Evolutionary conservation across 1,139 yeast species (phyloP).

Genomic region (Tardiomyces depauwii): DNA sequence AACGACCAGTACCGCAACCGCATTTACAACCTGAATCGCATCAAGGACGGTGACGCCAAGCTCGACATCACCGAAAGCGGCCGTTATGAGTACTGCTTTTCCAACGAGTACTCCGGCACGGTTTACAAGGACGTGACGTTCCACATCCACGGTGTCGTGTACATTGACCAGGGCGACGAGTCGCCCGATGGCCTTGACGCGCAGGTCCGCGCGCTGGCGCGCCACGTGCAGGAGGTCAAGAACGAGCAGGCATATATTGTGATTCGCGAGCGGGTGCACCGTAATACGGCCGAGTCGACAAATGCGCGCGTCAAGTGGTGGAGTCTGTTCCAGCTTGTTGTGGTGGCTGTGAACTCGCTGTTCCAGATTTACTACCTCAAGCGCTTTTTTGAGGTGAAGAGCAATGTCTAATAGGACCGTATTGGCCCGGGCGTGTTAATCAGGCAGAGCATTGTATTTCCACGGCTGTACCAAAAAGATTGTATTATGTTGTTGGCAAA

Average conservation of each 20-base stretch:
- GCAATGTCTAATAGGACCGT: conserved; percentile 46
- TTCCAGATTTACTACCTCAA: conserved; percentile 92
- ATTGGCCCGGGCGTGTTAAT: too few species aligned
- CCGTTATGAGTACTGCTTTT: conserved; percentile 79
- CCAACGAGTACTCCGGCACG: conserved; percentile 65
- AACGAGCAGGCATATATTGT: conserved; percentile 85
- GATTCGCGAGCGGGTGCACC: conserved; percentile 92
- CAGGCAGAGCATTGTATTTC: too few species aligned
- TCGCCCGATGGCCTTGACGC: conserved; percentile 74
- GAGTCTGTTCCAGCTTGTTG: conserved; percentile 83
- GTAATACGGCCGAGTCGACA: conserved; percentile 97
- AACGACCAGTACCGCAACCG: conserved; percentile 33
- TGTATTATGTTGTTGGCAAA: too few species aligned
- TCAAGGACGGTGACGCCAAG: conserved; percentile 74
- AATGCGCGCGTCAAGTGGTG: conserved; percentile 97
- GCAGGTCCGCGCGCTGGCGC: conserved; percentile 67
- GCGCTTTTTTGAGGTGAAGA: conserved; percentile 90
- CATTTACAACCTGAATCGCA: conserved; percentile 38
- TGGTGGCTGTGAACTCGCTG: conserved; percentile 75
- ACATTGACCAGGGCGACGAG: conserved; percentile 76
- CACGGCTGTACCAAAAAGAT: too few species aligned
- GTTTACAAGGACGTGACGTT: conserved; percentile 87
- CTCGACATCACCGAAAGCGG: conserved; percentile 59
- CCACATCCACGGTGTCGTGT: conserved; percentile 89
- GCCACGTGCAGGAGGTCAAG: conserved; percentile 73